These are phyloP conservation scores for Gossypium davidsonii DNA, from an alignment of 441 rosid species.

Conservation along the genomic window DNA sequence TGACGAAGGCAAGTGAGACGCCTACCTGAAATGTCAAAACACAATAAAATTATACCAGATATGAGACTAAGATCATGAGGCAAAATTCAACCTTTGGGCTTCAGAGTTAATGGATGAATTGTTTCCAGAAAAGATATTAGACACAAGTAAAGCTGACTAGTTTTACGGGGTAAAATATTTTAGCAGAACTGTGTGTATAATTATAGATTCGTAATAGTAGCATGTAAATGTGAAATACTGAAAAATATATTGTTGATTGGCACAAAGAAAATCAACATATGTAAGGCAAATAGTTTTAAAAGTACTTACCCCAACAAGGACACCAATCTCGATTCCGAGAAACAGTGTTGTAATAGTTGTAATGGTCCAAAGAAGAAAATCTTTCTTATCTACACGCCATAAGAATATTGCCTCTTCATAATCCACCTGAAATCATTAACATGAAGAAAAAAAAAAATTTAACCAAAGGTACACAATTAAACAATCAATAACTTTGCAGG, in stretches of 20 bases:
- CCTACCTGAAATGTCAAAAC: constrained; percentile 60
- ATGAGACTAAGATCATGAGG: background rate
- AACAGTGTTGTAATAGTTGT: constrained; percentile 75
- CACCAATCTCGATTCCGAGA: constrained; percentile 94
- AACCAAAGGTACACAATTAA: background rate
- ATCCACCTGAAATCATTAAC: constrained; percentile 62
- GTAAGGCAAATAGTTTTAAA: background rate
- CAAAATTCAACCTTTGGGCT: background rate
- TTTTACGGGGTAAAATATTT: background rate
- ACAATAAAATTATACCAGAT: constrained; percentile 10
- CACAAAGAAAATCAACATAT: background rate
- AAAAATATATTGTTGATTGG: background rate
- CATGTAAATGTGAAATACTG: background rate
- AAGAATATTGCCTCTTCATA: constrained; percentile 82
- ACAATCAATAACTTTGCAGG: background rate
- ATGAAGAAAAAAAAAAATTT: constrained; percentile 15
- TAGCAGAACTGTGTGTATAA: background rate
- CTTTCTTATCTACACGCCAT: constrained; percentile 92
- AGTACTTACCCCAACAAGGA: constrained; percentile 85
- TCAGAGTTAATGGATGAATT: background rate
- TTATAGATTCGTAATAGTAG: background rate
- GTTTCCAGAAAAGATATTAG: background rate
- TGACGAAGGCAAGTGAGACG: constrained; percentile 88
- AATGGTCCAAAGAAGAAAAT: constrained; percentile 91
- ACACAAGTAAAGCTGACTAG: background rate